A percentile compares a stretch with the other conserved stretches of the same genome.
phyloP scores from a whole-genome alignment of 345 rosid species.

The Populus ilicifolia region DNA sequence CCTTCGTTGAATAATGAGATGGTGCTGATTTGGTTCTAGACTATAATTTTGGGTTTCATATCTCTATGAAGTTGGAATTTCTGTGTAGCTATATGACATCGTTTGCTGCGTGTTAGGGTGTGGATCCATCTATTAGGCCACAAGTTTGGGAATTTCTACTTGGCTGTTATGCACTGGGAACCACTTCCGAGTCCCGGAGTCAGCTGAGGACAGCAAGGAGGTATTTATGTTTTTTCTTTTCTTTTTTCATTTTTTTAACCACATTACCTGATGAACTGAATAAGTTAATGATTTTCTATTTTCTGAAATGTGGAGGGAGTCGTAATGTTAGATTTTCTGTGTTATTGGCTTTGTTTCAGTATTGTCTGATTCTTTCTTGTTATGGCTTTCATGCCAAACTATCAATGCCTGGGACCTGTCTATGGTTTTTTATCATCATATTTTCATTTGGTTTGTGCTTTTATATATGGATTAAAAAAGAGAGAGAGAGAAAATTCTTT shows the following conservation, averaged over 20 bases:
- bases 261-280: no score
- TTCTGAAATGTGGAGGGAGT: no score
- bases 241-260: background rate
- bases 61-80: background rate
- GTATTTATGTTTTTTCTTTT: slow-evolving; percentile 26
- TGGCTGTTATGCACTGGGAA: slow-evolving; percentile 73
- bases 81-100: slow-evolving; percentile 7
- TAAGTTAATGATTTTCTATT: no score
- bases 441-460: background rate
- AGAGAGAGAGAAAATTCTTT: background rate
- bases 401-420: background rate
- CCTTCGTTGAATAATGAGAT: background rate
- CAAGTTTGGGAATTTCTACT: slow-evolving; percentile 97
- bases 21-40: background rate
- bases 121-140: slow-evolving; percentile 84
- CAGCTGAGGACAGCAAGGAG: slow-evolving; percentile 74
- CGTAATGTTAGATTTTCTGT: background rate
- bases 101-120: slow-evolving; percentile 54
- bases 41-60: background rate
- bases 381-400: slow-evolving; percentile 4
- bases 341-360: background rate
- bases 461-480: background rate
- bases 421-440: background rate
- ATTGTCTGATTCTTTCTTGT: background rate
- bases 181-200: slow-evolving; percentile 70